Evolutionary conservation across 139 green algal species (phyloP).

Genomic region (Chlorella sp.): DNA sequence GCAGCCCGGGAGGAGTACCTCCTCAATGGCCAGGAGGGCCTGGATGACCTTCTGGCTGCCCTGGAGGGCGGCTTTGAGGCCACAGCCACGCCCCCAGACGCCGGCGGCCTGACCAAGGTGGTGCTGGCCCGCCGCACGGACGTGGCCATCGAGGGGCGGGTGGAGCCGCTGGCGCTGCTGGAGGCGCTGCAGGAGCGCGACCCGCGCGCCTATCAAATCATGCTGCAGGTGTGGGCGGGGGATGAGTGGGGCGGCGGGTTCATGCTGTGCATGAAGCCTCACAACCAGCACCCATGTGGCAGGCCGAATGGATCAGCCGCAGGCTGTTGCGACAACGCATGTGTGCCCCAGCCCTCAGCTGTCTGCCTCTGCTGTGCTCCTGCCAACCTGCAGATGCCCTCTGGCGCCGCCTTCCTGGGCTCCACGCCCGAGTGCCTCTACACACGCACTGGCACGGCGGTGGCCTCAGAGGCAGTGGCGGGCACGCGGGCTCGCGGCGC

Average conservation of each 20-base stretch:
- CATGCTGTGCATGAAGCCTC: no score
- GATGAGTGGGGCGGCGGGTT: no score
- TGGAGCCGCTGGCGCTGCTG: conserved; percentile 78
- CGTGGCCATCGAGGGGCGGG: conserved; percentile 50
- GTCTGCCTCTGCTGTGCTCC: no score
- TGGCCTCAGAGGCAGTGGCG: conserved; percentile 94
- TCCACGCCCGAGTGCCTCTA: conserved; percentile 96
- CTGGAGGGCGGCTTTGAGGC: conserved; percentile 48
- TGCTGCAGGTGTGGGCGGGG: conserved; percentile 41
- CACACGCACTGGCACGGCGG: conserved; percentile 63
- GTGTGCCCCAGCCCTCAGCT: no score
- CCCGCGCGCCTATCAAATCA: conserved; percentile 90
- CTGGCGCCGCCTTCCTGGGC: conserved; percentile 84
- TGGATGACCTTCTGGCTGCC: conserved; percentile 74
- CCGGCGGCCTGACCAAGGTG: conserved; percentile 76
- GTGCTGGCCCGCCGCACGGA: conserved; percentile 81
- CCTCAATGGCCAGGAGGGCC: conserved; percentile 72
- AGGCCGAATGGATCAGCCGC: no score
- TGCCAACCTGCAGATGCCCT: conserved; percentile 47
- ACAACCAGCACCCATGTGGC: no score
- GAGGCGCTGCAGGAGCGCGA: conserved; percentile 84
- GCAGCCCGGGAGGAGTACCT: conserved; percentile 78
- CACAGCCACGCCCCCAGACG: not conserved
- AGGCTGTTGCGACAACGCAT: no score
- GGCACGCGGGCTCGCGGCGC: conserved; percentile 83